Conservation (phyloP, 257 asterid genomes). For the Leonotis leonurus region DNA sequence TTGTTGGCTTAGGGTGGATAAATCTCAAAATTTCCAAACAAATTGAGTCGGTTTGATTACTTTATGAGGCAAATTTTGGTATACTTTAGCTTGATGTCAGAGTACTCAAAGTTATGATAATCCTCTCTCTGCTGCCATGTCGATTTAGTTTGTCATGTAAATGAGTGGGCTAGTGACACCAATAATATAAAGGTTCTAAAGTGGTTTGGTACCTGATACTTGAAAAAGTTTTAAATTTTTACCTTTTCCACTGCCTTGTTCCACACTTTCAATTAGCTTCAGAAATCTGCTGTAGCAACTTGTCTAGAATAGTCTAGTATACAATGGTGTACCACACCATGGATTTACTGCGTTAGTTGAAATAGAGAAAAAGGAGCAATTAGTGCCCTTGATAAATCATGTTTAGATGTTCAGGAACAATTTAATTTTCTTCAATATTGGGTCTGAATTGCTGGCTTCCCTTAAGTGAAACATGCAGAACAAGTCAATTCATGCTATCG, state of each 20-base stretch:
- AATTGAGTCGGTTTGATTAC: background rate
- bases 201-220: background rate
- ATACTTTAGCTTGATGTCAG: background rate
- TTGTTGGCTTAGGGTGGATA: background rate
- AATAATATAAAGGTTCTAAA: background rate
- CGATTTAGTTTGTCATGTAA: background rate
- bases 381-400: background rate
- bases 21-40: background rate
- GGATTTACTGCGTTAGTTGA: background rate
- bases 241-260: background rate
- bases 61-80: background rate
- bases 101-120: background rate
- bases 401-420: background rate
- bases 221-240: background rate
- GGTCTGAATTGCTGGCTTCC: background rate
- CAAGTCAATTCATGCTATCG: background rate
- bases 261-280: background rate
- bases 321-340: background rate
- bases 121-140: background rate
- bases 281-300: background rate
- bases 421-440: background rate
- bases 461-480: background rate
- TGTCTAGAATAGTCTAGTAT: background rate
- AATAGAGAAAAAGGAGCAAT: background rate
- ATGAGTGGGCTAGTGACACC: background rate